Base-by-base conservation (phyloP, 805 yeast genomes). In the Yarrowia keelungensis region DNA sequence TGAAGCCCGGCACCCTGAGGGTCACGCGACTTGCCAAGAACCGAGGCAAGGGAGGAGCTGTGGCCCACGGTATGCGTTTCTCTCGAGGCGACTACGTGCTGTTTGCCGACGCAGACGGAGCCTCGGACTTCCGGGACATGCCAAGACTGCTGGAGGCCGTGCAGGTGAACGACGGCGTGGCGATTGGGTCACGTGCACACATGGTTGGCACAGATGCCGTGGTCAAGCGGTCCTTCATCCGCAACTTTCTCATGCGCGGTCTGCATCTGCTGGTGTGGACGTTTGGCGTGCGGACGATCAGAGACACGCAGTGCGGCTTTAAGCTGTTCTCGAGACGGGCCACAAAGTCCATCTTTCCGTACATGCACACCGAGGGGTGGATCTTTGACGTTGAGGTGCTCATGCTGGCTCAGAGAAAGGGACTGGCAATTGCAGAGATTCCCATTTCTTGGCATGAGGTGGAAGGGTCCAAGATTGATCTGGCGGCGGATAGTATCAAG, bases 71-170 rank as follows among this genome's bases (percentile, higher is more conserved):
- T 8, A 79, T 95, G 77, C 85, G 88, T 73, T 87, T 86, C 74
- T 80, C 88, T 3, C 81, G 91, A 51, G 99, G 98, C 12, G 77
- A 82, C 69, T 88, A 85, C 73, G 86, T 87, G 11, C 83, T 95
- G 10, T 95, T 95, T 81, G 98, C 97, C 1, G 99, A 95, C 79
- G 99, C 98, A 0, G 99, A 95, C 79, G 98, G 98, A 42, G 98
- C 99, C 5, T 89, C 97, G 35, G 83, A 84, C 72, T 95, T 95
- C 76, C 74, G 85, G 35, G 97, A 93, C 77, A 81, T 90, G 35
- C 75, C 75, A 1, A 85, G 83, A 69, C 81, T 93, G 69, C 71
- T 86, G 11, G 75, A 74, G 3, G 78, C 81, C 12, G 81, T 89
- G 38, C 73, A 79, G 39, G 69, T 69, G 12, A 50, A 65, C 62